Evolutionary conservation across 2,329 filamentous ascomycete genomes (phyloP), one percentile per base, ranked within the genome.

Genomic region (Ophiostoma tasmaniense): DNA sequence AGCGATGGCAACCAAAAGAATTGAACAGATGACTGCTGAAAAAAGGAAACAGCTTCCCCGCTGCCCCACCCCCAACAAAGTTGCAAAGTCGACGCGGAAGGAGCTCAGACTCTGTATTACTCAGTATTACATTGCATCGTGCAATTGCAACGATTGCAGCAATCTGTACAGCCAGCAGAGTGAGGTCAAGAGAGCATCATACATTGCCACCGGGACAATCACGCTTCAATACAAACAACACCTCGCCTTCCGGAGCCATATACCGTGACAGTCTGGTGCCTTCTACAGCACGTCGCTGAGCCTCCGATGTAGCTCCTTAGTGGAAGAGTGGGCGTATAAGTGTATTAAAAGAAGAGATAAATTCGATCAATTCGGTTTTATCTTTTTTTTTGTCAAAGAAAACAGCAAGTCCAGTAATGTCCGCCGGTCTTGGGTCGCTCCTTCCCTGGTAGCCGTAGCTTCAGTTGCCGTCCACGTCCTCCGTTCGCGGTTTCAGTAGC

Each of bases 261-360:
- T 55, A 28, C 22, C 50, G 55, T 30, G 55, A 61, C 55, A 33
- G 55, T 45, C 42, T 61, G 25, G 25, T 30, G 55, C 25, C 22
- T 61, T 61, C 14, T 61, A 17, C 33, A 33, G 33, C 33, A 33
- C 52, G 39, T 39, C 52, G 50, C 68, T 66, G 22, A 68, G 66
- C 42, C 68, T 69, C 70, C 69, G 67, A 64, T 70, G 67, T 68
- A 68, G 64, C 55, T 65, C 66, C 66, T 67, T 70, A 68, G 71
- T 71, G 69, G 45, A 50, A 39, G 20, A 64, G 28, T n/a, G 35
- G 28, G 20, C n/a, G 22, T 65, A 25, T 42, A 42, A 64, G 33
- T n/a, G 20, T 35, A 37, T 35, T n/a, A n/a, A 20, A 64, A 22
- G 17, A 62, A 35, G 1, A 11, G 22, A 35, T 65, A 42, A 42